These are phyloP conservation scores for Gillenia trifoliata DNA, from an alignment of 306 rosid species.

Conservation along the genomic window DNA sequence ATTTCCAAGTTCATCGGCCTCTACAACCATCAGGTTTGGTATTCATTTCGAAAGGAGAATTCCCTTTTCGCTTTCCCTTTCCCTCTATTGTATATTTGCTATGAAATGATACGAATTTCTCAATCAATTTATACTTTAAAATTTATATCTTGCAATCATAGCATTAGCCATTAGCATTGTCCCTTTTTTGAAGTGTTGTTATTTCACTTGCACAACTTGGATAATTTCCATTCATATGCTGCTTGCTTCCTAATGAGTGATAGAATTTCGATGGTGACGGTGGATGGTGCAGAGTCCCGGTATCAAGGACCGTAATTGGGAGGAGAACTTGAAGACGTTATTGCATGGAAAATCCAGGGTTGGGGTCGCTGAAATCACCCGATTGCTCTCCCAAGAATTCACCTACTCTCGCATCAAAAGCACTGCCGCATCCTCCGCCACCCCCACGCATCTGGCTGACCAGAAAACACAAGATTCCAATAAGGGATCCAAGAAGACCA, in stretches of 20 bases:
- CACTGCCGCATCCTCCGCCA: conserved; percentile 17
- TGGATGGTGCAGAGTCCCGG: conserved; percentile 53
- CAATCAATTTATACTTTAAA: too few species aligned
- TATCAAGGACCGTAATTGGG: conserved; percentile 56
- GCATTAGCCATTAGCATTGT: too few species aligned
- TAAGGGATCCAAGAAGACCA: conserved; percentile 5
- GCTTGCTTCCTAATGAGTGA: too few species aligned
- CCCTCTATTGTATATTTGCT: too few species aligned
- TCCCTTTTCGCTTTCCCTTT: too few species aligned
- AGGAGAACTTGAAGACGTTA: conserved; percentile 51
- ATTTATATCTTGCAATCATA: too few species aligned
- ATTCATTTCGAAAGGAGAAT: too few species aligned
- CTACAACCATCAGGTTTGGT: conserved; percentile 45
- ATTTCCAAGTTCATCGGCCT: conserved; percentile 59
- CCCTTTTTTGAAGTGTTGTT: too few species aligned
- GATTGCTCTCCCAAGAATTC: conserved; percentile 57
- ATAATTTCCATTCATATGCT: too few species aligned
- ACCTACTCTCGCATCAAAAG: conserved; percentile 31
- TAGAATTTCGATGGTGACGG: too few species aligned
- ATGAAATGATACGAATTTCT: too few species aligned
- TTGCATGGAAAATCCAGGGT: conserved; percentile 45
- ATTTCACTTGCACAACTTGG: too few species aligned
- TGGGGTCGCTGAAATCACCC: conserved; percentile 51
- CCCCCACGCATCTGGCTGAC: background rate
- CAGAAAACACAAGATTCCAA: conserved; percentile 1